Base-by-base conservation (phyloP, 140 eudicot genomes). In the Ambrosia hybrid region DNA sequence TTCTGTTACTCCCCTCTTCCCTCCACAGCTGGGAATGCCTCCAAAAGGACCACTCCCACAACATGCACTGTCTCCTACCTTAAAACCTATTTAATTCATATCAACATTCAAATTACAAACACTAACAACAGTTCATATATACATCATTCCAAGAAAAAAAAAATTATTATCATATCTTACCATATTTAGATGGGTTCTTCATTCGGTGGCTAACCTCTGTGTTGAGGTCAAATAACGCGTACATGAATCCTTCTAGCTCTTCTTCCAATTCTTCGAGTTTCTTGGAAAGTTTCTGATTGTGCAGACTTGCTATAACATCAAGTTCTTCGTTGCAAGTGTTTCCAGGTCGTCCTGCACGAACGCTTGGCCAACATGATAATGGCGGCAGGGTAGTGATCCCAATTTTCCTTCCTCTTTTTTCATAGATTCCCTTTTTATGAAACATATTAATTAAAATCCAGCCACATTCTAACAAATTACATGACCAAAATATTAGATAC, bases 1-100 rank as follows among this genome's bases (percentile, higher is more conserved):
- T 9, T 84, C 88, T 26, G 41, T 0, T 8, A 12, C 26, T 16
- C 80, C 85, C 66, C 85, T 72, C 62, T 59, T 83, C 38, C 88
- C 88, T 61, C 88, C 88, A 33, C 88, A 83, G 15, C 65, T 76
- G 34, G 37, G 9, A 5, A 60, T 38, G 57, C 78, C 82, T 0
- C 85, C 60, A 43, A 67, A 79, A 9, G 79, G 79, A 66, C 87
- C 84, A 67, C 80, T 71, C 1, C 87, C 87, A 49, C 87, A 80
- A 45, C 84, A 83, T 11, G 82, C 87, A 45, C 63, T 79, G 9
- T 79, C 80, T 75, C 81, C 87, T 34, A 79, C 70, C 80, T 76
- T 79, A 9, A 83, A 79, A 57, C 87, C 87, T 79, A 8, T 8
- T 21, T 1, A 21, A 21, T 48, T 37, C 56, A 41, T 5, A 26